A percentile compares a stretch with the other conserved stretches of the same genome.
These are phyloP conservation scores for Candolleomyces efflorescens DNA, from an alignment of 768 basidiomycete genomes.

Conservation along the genomic window DNA sequence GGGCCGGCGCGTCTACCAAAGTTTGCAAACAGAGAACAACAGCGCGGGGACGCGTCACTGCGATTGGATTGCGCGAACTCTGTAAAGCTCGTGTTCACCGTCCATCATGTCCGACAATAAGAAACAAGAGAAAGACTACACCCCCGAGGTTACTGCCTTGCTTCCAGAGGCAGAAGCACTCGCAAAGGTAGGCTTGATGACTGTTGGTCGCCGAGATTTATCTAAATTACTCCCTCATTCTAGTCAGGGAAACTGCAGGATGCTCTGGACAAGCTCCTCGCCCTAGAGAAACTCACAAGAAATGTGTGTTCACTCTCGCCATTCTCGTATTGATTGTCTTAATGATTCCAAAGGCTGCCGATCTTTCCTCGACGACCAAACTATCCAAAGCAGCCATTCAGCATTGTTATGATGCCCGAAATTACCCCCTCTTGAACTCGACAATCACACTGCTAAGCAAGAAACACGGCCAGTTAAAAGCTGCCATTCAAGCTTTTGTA, in stretches of 20 bases:
- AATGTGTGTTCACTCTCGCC: constrained; percentile 54
- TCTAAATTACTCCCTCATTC: background rate
- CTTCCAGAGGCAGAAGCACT: constrained; percentile 64
- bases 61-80: constrained; percentile 24
- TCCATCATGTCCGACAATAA: constrained; percentile 67
- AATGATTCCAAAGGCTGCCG: constrained; percentile 64
- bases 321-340: background rate
- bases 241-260: constrained; percentile 82
- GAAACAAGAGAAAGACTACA: constrained; percentile 86
- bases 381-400: constrained; percentile 72
- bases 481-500: constrained; percentile 85
- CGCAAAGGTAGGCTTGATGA: constrained; percentile 52
- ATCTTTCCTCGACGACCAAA: constrained; percentile 86
- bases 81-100: constrained; percentile 34
- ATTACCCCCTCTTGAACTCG: constrained; percentile 68
- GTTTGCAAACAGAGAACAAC: constrained; percentile 38
- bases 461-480: constrained; percentile 97
- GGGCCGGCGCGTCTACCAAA: constrained; percentile 21
- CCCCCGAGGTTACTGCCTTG: constrained; percentile 74
- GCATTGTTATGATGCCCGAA: constrained; percentile 66
- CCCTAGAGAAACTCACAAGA: constrained; percentile 92
- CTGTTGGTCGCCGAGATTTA: background rate
- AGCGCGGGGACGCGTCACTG: constrained; percentile 64
- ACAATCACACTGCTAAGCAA: constrained; percentile 73
- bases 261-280: constrained; percentile 84